A percentile compares a stretch with the other conserved stretches of the same genome.
Evolutionary conservation across 2,329 filamentous ascomycete species (phyloP).

Genomic region (Scortechinia acanthostroma): DNA sequence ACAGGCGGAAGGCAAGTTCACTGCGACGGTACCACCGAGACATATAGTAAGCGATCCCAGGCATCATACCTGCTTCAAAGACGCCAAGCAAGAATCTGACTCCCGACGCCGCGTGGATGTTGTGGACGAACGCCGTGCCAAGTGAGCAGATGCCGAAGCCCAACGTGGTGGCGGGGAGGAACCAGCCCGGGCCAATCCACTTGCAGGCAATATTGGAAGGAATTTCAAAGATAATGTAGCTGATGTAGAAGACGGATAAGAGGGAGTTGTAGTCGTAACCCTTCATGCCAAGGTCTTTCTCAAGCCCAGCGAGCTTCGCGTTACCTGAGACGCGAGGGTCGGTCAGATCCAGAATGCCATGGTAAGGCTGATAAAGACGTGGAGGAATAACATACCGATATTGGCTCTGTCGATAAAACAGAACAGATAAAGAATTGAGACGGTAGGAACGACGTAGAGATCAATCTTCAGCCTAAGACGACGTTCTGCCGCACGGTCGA

Average conservation of each 20-base stretch:
- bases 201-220: neutral
- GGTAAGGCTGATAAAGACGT: no score
- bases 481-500: no score
- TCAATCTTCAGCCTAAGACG: no score
- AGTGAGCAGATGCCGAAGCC: neutral
- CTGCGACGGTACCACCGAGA: conserved; percentile 58
- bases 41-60: conserved; percentile 48
- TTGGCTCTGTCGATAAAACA: no score
- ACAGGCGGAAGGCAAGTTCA: conserved; percentile 53
- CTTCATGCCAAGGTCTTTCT: conserved; percentile 52
- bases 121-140: neutral
- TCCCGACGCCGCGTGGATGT: neutral
- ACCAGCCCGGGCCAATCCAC: neutral
- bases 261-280: conserved; percentile 65
- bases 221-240: neutral
- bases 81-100: neutral
- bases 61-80: conserved; percentile 45
- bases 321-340: no score
- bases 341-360: no score
- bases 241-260: neutral
- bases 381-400: no score
- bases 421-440: no score
- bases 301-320: conserved; percentile 50
- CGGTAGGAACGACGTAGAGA: no score
- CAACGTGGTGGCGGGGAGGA: no score